Conservation (phyloP, 176 grass and related monocot species). For the Poa pratensis region DNA sequence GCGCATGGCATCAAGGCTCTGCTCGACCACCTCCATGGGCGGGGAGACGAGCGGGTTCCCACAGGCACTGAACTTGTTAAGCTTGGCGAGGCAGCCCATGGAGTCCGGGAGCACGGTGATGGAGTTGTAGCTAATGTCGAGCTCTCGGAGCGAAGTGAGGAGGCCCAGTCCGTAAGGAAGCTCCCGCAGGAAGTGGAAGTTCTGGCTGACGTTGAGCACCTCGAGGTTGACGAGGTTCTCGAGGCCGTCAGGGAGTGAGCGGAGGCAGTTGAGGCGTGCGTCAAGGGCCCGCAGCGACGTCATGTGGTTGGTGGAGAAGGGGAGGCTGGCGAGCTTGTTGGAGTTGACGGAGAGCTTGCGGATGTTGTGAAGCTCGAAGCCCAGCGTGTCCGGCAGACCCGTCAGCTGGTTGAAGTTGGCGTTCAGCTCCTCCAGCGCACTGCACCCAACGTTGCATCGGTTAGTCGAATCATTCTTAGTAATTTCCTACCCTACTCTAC, state of each 20-base stretch:
- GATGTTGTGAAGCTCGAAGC: conserved; percentile 84
- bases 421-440: conserved; percentile 83
- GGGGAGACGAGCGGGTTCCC: conserved; percentile 83
- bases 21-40: conserved; percentile 75
- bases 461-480: neutral
- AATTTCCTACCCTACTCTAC: neutral
- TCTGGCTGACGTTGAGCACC: conserved; percentile 92
- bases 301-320: conserved; percentile 87
- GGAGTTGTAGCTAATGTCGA: conserved; percentile 94
- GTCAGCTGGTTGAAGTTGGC: conserved; percentile 96
- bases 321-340: conserved; percentile 79
- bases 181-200: conserved; percentile 76
- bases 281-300: conserved; percentile 66
- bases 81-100: conserved; percentile 86
- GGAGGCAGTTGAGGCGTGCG: conserved; percentile 91
- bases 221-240: conserved; percentile 77
- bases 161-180: conserved; percentile 84
- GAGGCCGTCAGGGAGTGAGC: conserved; percentile 64
- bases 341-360: conserved; percentile 81
- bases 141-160: conserved; percentile 73
- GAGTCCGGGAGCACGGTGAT: conserved; percentile 75
- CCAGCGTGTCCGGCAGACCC: conserved; percentile 84
- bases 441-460: neutral
- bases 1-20: conserved; percentile 78
- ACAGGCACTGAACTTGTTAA: conserved; percentile 63